phyloP scores from a whole-genome alignment of 2,329 filamentous ascomycete genomes.

The Aspergillus fischeri region DNA sequence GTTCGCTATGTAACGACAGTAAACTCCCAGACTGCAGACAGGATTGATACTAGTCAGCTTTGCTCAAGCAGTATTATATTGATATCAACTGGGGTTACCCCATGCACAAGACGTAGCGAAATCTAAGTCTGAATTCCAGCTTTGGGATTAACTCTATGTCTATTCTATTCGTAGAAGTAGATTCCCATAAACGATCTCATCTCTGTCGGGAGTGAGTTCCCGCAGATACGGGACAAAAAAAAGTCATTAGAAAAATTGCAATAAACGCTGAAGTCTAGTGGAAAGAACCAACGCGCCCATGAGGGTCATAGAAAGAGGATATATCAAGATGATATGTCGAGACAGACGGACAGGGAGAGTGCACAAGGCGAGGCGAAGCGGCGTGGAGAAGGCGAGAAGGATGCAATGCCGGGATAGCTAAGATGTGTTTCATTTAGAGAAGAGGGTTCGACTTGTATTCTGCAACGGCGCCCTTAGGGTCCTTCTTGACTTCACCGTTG shows the following conservation, averaged over 20 bases:
- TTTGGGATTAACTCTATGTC: slow-evolving; percentile 2
- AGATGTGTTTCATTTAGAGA: slow-evolving; percentile 42
- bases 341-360: too few relatives aligned
- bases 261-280: slow-evolving; percentile 17
- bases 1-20: background rate
- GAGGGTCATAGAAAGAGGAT: slow-evolving; percentile 1
- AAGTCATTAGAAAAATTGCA: background rate
- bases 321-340: background rate
- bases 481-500: slow-evolving; percentile 38
- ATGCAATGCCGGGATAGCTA: background rate
- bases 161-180: slow-evolving; percentile 7
- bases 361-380: background rate
- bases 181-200: slow-evolving; percentile 1
- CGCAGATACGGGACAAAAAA: background rate
- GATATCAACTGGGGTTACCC: background rate
- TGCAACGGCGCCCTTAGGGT: slow-evolving; percentile 44
- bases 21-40: background rate
- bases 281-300: slow-evolving; percentile 15
- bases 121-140: background rate
- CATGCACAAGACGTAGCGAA: background rate
- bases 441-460: slow-evolving; percentile 64
- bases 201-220: background rate
- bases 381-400: background rate
- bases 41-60: background rate
- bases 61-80: background rate